Evolutionary conservation across 768 basidiomycete genomes (phyloP), one percentile per base, ranked within the genome.

Genomic region (Hygrophoropsis aurantiaca): DNA sequence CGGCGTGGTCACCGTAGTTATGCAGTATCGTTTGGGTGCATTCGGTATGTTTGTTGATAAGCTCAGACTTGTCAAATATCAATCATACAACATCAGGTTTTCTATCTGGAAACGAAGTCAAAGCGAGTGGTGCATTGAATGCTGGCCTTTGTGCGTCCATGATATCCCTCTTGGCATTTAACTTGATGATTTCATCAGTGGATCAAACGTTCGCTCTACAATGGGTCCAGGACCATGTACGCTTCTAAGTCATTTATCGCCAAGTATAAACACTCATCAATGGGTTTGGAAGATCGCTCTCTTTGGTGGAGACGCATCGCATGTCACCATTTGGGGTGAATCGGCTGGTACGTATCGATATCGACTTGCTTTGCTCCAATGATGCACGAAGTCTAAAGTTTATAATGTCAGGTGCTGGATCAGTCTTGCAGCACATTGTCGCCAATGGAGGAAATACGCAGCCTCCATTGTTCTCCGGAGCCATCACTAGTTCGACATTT

Each of bases 241-340:
- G 54, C 34, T n/a, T 0, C 11, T n/a, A n/a, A n/a, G n/a, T 42
- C 26, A 15, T 1, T 15, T 21, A 5, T 44, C 13, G 7, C 8
- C 42, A 1, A 49, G 10, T 11, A 13, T 27, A 2, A 19, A 13
- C 2, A n/a, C 39, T 16, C 40, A 19, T 38, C 10, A 9, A n/a
- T 16, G 26, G 32, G 38, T 10, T 9, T 15, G 19, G 11, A 30
- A 71, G 70, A 69, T 69, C 8, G 44, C 42, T 18, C 40, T 24
- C 16, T 71, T 70, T 40, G 67, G 69, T 32, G 69, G 69, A 1
- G 65, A 71, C 50, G 52, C 56, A 8, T 2, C 26, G 1, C 49
- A 54, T 40, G 69, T 71, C 20, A 69, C 67, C 7, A 65, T 71
- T 30, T 69, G 66, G 67, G 70, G 70, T 1, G 60, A 67, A 52